These are phyloP conservation scores for Mycena pura DNA, from an alignment of 768 basidiomycete species.

Conservation along the genomic window DNA sequence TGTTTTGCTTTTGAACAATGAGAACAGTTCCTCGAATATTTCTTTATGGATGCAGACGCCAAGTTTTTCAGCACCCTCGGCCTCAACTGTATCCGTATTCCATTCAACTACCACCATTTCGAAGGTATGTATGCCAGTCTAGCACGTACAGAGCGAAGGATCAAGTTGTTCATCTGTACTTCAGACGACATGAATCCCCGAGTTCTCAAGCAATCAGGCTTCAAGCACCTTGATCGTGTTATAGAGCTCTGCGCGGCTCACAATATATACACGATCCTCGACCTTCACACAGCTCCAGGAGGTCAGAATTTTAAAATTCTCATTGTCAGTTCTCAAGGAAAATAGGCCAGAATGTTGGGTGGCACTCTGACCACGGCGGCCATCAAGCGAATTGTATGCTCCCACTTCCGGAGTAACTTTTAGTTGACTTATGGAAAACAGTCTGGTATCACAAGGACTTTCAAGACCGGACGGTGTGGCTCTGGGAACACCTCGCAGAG, in stretches of 20 bases:
- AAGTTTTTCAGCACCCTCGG: constrained; percentile 79
- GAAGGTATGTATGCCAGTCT: constrained; percentile 48
- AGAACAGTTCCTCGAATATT: constrained; percentile 78
- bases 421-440: not conserved
- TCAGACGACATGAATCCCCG: constrained; percentile 79
- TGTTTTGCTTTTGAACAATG: not conserved
- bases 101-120: constrained; percentile 79
- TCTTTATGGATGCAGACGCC: constrained; percentile 80
- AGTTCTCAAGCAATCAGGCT: constrained; percentile 74
- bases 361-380: constrained; percentile 81
- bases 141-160: not conserved
- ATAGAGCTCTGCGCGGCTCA: constrained; percentile 76
- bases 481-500: constrained; percentile 78
- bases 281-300: constrained; percentile 79
- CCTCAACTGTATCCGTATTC: constrained; percentile 79
- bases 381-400: constrained; percentile 63
- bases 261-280: constrained; percentile 82
- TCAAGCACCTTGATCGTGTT: constrained; percentile 83
- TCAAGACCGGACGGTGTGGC: constrained; percentile 78
- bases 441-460: constrained; percentile 87
- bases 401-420: not conserved
- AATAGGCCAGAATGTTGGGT: constrained; percentile 63
- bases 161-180: not conserved
- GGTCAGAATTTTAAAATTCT: constrained; percentile 25
- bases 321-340: not conserved